phyloP scores from a whole-genome alignment of 2,329 filamentous ascomycete genomes.

The Blastomyces percursus region DNA sequence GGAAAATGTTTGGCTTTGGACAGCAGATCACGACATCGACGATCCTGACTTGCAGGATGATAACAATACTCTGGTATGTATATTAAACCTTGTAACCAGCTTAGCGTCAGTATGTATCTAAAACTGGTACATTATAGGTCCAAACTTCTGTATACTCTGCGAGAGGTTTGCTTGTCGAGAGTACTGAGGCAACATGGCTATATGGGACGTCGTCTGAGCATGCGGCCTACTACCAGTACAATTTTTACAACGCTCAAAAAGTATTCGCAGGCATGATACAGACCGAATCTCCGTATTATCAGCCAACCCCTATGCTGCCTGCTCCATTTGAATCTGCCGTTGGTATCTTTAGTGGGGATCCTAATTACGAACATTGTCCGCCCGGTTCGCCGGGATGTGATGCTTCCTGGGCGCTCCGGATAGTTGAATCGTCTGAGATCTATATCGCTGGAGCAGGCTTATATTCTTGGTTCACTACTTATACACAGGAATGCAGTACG shows the following conservation, averaged over 20 bases:
- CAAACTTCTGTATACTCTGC: slow-evolving; percentile 3
- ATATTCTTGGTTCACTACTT: slow-evolving; percentile 5
- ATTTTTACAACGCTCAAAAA: slow-evolving; percentile 2
- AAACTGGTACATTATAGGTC: not conserved
- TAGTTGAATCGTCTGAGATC: slow-evolving; percentile 2
- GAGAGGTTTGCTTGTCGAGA: slow-evolving; percentile 5
- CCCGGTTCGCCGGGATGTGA: not conserved
- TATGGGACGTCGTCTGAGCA: slow-evolving; percentile 7
- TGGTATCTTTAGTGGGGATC: not conserved
- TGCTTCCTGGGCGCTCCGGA: slow-evolving; percentile 4
- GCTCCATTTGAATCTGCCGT: slow-evolving; percentile 1
- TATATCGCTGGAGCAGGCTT: slow-evolving; percentile 3
- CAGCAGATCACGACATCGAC: slow-evolving; percentile 26
- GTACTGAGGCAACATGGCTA: not conserved
- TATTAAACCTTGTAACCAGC: not conserved
- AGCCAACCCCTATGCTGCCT: slow-evolving; percentile 4
- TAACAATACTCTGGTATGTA: slow-evolving; percentile 6
- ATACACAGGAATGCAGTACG: slow-evolving; percentile 5
- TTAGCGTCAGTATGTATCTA: not conserved
- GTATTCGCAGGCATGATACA: slow-evolving; percentile 6
- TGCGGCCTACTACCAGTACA: slow-evolving; percentile 6
- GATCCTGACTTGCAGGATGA: slow-evolving; percentile 3
- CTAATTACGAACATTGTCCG: not conserved
- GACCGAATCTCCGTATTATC: slow-evolving; percentile 6
- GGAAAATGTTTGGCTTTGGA: slow-evolving; percentile 27